A percentile compares a stretch with the other conserved stretches of the same genome.
phyloP scores from a whole-genome alignment of 208 protist species.

The Phytomonas francai region DNA sequence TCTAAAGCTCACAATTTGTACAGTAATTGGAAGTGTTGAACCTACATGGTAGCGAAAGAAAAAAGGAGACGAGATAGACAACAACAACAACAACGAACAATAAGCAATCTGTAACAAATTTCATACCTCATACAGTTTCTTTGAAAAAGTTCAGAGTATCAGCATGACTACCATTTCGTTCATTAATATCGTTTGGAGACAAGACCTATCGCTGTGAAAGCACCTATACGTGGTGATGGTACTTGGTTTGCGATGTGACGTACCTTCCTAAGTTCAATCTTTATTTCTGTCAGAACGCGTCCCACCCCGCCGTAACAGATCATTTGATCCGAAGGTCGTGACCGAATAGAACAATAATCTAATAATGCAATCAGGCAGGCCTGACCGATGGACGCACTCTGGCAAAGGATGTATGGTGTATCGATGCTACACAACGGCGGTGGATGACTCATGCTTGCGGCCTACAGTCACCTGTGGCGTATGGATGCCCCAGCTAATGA shows the following conservation, averaged over 20 bases:
- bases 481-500: no score
- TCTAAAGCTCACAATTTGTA: neutral
- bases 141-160: neutral
- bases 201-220: slow-evolving; percentile 13
- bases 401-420: slow-evolving; percentile 47
- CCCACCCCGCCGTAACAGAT: slow-evolving; percentile 51
- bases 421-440: slow-evolving; percentile 26
- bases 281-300: slow-evolving; percentile 55
- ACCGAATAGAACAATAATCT: slow-evolving; percentile 63
- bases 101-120: neutral
- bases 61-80: neutral
- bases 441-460: neutral
- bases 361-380: slow-evolving; percentile 62
- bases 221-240: slow-evolving; percentile 8
- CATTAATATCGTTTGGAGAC: slow-evolving; percentile 43
- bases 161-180: neutral
- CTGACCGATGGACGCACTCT: slow-evolving; percentile 58
- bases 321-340: slow-evolving; percentile 29
- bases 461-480: no score
- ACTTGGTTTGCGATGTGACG: slow-evolving; percentile 15
- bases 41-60: neutral
- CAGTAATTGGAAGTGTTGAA: neutral
- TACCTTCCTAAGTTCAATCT: slow-evolving; percentile 24
- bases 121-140: neutral
- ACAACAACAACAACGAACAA: neutral